A percentile compares a stretch with the other conserved stretches of the same genome.
These are phyloP conservation scores for Verticillium nonalfalfae DNA, from an alignment of 2,329 filamentous ascomycete genomes.

Conservation along the genomic window DNA sequence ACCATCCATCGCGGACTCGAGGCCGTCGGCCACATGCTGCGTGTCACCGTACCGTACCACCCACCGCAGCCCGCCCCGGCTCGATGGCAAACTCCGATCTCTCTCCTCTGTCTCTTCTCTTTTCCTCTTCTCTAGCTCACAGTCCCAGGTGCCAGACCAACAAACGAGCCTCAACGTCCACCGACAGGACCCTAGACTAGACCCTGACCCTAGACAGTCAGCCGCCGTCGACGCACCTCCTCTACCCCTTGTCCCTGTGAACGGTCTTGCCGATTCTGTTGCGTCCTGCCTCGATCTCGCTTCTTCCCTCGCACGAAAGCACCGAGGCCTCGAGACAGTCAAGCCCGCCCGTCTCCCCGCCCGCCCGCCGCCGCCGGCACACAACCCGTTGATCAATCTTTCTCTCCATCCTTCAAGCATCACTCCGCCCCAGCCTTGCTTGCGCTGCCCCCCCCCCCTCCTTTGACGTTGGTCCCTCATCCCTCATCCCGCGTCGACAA, in stretches of 20 bases:
- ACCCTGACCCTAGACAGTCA: background rate
- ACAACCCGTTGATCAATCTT: background rate
- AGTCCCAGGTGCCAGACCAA: no score
- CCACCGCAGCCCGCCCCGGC: background rate
- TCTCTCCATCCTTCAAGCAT: background rate
- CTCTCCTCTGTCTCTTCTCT: background rate
- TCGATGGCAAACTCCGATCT: background rate
- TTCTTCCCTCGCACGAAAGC: background rate
- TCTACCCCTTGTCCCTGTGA: background rate
- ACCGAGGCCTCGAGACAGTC: background rate
- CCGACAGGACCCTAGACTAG: no score
- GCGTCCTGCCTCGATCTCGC: background rate
- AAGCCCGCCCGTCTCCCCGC: background rate
- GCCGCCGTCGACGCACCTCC: background rate
- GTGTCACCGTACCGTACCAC: no score
- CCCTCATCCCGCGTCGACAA: background rate
- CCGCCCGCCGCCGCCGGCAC: background rate
- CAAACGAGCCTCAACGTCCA: no score
- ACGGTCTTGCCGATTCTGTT: background rate
- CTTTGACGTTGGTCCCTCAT: background rate
- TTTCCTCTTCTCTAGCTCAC: background rate
- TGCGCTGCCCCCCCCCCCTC: background rate
- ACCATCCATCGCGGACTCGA: background rate
- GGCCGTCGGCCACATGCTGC: no score
- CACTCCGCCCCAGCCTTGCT: background rate